phyloP scores from a whole-genome alignment of 2,329 filamentous ascomycete species.

The Lachnellula arida region DNA sequence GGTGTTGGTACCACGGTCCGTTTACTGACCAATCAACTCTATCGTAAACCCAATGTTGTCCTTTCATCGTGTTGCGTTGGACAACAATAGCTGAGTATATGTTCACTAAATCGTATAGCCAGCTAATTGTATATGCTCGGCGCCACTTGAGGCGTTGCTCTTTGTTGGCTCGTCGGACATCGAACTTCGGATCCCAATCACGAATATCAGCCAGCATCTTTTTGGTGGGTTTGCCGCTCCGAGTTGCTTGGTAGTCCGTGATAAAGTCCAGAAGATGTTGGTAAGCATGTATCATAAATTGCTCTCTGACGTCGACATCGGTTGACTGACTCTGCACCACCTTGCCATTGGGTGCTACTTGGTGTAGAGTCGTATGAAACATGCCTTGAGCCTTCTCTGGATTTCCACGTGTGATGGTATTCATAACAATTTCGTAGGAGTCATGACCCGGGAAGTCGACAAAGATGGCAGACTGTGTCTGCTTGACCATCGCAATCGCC shows the following conservation, averaged over 20 bases:
- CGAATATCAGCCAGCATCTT: conserved; percentile 36
- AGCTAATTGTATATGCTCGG: conserved; percentile 45
- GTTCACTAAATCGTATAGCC: conserved; percentile 49
- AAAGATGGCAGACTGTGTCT: conserved; percentile 37
- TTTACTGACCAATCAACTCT: conserved; percentile 39
- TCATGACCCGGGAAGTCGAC: conserved; percentile 43
- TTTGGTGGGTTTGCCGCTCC: conserved; percentile 44
- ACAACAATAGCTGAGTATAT: conserved; percentile 39
- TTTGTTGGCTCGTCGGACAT: conserved; percentile 36
- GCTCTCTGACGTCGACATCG: conserved; percentile 39
- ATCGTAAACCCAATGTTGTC: conserved; percentile 33
- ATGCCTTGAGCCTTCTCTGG: conserved; percentile 29
- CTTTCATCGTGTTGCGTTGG: conserved; percentile 34
- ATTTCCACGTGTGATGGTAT: conserved; percentile 37
- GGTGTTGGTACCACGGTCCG: conserved; percentile 36
- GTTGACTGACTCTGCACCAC: conserved; percentile 16
- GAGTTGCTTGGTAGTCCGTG: conserved; percentile 40
- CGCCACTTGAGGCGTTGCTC: conserved; percentile 42
- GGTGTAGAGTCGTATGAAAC: conserved; percentile 22
- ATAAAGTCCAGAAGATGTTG: conserved; percentile 41
- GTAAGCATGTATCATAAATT: conserved; percentile 41
- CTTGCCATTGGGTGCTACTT: conserved; percentile 13
- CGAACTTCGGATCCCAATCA: conserved; percentile 39
- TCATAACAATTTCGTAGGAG: conserved; percentile 39
- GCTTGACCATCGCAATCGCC: conserved; percentile 39